These are phyloP conservation scores for Prosopis cineraria DNA, from an alignment of 306 rosid species.

Conservation along the genomic window DNA sequence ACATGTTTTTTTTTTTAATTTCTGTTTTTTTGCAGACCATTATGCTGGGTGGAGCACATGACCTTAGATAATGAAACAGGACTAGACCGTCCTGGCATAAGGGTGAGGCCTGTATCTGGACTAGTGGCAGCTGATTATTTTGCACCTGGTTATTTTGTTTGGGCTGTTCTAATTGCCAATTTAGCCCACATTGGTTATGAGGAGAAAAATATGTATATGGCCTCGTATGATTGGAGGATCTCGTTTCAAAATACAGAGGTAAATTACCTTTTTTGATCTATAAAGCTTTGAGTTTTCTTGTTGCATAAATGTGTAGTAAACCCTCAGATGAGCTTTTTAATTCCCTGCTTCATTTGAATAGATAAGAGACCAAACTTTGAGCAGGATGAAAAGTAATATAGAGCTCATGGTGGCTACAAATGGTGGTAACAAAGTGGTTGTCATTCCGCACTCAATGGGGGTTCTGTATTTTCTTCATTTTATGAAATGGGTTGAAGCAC, in stretches of 20 bases:
- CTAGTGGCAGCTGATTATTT: constrained; percentile 10
- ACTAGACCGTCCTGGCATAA: constrained; percentile 13
- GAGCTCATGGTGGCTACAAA: constrained; percentile 83
- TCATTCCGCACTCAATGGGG: constrained; percentile 88
- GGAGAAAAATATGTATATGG: constrained; percentile 92
- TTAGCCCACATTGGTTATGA: constrained; percentile 88
- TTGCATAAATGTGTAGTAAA: neutral
- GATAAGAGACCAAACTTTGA: constrained; percentile 74
- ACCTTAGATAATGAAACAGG: constrained; percentile 5
- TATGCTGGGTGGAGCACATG: constrained; percentile 9
- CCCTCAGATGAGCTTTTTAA: constrained; percentile 11
- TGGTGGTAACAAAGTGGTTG: constrained; percentile 78
- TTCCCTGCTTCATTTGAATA: constrained; percentile 42
- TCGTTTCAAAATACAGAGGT: constrained; percentile 91
- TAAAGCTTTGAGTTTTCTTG: neutral
- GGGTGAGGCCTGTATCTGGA: constrained; percentile 6
- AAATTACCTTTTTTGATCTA: neutral
- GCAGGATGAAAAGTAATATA: constrained; percentile 78
- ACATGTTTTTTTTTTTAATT: neutral
- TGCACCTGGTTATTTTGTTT: constrained; percentile 92
- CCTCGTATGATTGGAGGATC: constrained; percentile 87
- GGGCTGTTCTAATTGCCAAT: constrained; percentile 92
- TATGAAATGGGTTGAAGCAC: constrained; percentile 93
- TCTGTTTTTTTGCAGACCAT: neutral
- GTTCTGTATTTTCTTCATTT: constrained; percentile 80